Percentiles rank a stretch among this genome's conserved stretches.
These are phyloP conservation scores for Rosa chinensis DNA, from an alignment of 306 rosid genomes.

Conservation along the genomic window DNA sequence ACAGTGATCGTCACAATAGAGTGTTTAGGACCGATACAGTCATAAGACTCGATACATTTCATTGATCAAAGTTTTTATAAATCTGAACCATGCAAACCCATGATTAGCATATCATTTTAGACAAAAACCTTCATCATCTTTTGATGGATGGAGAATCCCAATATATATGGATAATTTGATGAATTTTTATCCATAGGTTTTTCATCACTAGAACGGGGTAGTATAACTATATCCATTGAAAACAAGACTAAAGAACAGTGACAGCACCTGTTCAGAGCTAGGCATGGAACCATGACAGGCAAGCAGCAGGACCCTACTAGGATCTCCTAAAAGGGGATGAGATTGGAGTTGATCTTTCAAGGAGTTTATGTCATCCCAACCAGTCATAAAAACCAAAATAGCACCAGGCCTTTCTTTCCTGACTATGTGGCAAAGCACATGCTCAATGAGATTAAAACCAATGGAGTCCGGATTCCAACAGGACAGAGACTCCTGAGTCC, in stretches of 20 bases:
- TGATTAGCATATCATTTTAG: background rate
- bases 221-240: background rate
- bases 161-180: conserved; percentile 1
- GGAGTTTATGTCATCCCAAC: conserved; percentile 63
- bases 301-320: conserved; percentile 51
- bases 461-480: conserved; percentile 62
- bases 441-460: conserved; percentile 59
- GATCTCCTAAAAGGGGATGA: conserved; percentile 59
- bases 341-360: conserved; percentile 56
- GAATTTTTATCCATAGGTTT: background rate
- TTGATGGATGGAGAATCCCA: background rate
- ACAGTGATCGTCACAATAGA: background rate
- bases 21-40: background rate
- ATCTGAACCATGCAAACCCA: background rate
- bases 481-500: conserved; percentile 44
- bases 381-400: conserved; percentile 60
- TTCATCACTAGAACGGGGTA: background rate
- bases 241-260: conserved; percentile 1
- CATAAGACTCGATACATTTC: background rate
- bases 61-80: background rate
- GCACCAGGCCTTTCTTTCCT: conserved; percentile 55
- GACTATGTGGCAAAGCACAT: conserved; percentile 45
- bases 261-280: conserved; percentile 51
- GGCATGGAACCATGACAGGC: conserved; percentile 71
- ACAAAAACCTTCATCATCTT: background rate